phyloP scores from a whole-genome alignment of 2,329 filamentous ascomycete genomes.

The Xylariaceae sp. region DNA sequence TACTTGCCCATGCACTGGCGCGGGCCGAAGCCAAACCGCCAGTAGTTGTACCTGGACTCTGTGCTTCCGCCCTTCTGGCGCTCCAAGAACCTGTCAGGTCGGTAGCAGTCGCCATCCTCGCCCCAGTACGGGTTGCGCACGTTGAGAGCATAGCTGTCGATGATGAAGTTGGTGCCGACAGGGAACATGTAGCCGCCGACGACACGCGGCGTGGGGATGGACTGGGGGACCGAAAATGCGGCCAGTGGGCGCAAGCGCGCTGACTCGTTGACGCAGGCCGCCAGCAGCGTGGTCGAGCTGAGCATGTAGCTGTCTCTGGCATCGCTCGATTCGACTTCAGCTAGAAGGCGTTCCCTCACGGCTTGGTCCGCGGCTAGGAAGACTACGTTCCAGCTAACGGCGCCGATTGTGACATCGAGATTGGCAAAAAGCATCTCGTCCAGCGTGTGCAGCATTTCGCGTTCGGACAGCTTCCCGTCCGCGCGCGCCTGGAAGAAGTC shows the following conservation, averaged over 20 bases:
- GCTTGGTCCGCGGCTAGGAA: constrained; percentile 45
- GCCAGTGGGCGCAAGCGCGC: constrained; percentile 43
- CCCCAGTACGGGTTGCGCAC: constrained; percentile 35
- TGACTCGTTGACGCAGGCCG: constrained; percentile 41
- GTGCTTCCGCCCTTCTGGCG: neutral
- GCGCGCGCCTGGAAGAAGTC: constrained; percentile 10
- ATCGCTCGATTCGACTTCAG: constrained; percentile 27
- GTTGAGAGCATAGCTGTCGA: constrained; percentile 48
- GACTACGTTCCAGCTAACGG: constrained; percentile 47
- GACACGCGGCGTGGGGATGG: constrained; percentile 41
- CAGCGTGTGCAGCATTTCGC: constrained; percentile 49
- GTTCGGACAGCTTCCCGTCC: constrained; percentile 22
- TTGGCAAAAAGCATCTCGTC: constrained; percentile 47
- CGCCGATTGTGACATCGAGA: constrained; percentile 51
- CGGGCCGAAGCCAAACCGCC: constrained; percentile 50
- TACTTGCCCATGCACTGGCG: constrained; percentile 48
- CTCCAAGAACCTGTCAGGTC: constrained; percentile 37
- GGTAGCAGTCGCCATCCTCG: constrained; percentile 40
- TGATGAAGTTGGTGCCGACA: constrained; percentile 43
- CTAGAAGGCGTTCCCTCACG: constrained; percentile 37
- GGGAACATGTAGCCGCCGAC: constrained; percentile 44
- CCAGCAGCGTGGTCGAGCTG: constrained; percentile 21
- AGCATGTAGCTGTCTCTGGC: neutral
- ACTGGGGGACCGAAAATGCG: constrained; percentile 48
- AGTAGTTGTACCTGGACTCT: constrained; percentile 43